These are phyloP conservation scores for Solanum dulcamara DNA, from an alignment of 257 asterid species.

Conservation along the genomic window DNA sequence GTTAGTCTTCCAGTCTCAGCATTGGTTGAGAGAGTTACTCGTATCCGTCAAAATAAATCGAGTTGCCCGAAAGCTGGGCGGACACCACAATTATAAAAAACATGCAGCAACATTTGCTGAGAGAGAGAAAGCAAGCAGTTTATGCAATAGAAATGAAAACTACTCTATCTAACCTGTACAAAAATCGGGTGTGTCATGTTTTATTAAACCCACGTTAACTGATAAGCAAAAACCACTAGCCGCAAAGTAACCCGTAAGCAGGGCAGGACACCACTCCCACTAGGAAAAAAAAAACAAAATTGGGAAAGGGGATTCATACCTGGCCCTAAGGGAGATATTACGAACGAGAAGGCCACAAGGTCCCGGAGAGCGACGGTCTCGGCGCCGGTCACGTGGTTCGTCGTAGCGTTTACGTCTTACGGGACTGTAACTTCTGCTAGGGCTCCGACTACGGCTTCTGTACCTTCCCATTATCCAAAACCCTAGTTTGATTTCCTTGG, in stretches of 20 bases:
- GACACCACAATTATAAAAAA: neutral
- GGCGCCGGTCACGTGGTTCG: slow-evolving; percentile 61
- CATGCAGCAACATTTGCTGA: neutral
- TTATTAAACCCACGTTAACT: neutral
- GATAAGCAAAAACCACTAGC: neutral
- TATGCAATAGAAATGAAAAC: neutral
- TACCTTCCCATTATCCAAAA: slow-evolving; percentile 33
- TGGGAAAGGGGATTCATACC: slow-evolving; percentile 17
- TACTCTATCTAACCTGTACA: neutral
- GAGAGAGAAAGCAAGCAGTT: neutral
- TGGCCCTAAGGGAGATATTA: slow-evolving; percentile 72
- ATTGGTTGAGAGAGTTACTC: neutral
- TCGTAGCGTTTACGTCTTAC: slow-evolving; percentile 62
- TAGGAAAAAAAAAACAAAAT: neutral
- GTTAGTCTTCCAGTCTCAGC: neutral
- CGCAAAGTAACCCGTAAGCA: neutral
- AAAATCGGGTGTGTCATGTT: neutral
- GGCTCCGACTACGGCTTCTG: slow-evolving; percentile 45
- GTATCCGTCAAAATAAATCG: neutral
- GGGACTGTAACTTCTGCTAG: slow-evolving; percentile 56
- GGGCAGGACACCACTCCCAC: neutral
- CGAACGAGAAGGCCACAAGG: slow-evolving; percentile 94
- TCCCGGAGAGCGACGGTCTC: slow-evolving; percentile 69
- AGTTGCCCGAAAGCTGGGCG: neutral
- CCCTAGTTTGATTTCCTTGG: neutral